These are phyloP conservation scores for Barnettozyma sp. DNA, from an alignment of 805 yeast genomes.

Conservation along the genomic window DNA sequence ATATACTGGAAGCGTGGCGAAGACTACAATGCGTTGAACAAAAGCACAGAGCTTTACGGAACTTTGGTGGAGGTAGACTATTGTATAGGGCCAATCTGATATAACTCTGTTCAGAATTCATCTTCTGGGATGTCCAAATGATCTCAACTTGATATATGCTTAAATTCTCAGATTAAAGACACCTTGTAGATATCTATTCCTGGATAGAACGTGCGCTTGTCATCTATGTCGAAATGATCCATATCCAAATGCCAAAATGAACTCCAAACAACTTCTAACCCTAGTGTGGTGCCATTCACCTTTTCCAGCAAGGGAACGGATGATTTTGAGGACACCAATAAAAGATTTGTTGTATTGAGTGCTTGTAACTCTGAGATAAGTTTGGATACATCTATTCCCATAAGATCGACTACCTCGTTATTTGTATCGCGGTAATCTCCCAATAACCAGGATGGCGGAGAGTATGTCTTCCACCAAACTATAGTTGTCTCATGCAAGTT, in stretches of 20 bases:
- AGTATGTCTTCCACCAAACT: conserved; percentile 91
- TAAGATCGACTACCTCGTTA: conserved; percentile 34
- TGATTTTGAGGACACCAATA: conserved; percentile 21
- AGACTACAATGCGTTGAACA: conserved; percentile 53
- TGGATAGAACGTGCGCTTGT: conserved; percentile 43
- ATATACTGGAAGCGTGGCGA: conserved; percentile 88
- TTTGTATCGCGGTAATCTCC: conserved; percentile 16
- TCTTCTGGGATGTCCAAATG: too few species aligned
- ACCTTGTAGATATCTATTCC: conserved; percentile 56
- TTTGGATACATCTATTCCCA: conserved; percentile 35
- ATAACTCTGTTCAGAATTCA: too few species aligned
- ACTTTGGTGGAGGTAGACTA: conserved; percentile 50
- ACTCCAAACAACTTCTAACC: conserved; percentile 28
- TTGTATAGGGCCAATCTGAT: conserved; percentile 30
- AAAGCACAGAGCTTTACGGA: conserved; percentile 56
- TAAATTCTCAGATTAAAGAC: too few species aligned
- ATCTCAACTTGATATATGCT: too few species aligned
- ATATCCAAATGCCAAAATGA: conserved; percentile 53
- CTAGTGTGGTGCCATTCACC: conserved; percentile 10
- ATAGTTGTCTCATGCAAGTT: conserved; percentile 31
- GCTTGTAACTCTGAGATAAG: conserved; percentile 21
- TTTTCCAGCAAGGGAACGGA: conserved; percentile 19
- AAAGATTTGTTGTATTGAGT: conserved; percentile 9
- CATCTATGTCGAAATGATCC: conserved; percentile 60
- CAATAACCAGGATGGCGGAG: conserved; percentile 87